Evolutionary conservation across 2,329 filamentous ascomycete species (phyloP), one percentile per base, ranked within the genome.

Genomic region (Thelonectria discophora): DNA sequence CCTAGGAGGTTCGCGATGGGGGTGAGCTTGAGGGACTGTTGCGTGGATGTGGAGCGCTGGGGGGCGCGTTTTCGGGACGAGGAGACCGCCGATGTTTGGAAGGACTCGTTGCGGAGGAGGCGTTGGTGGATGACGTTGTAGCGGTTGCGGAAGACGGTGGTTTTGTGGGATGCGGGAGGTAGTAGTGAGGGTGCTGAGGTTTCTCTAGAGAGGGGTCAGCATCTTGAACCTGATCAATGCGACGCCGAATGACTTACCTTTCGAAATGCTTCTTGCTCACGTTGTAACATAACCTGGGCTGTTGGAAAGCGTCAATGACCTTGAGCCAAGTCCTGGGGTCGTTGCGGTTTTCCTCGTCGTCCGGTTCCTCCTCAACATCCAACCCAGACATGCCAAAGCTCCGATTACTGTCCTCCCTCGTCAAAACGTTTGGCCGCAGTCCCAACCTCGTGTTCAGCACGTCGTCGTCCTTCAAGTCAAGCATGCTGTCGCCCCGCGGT

Each of bases 61-160:
- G 89, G 77, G 2, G 84, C 81, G n/a, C 78, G 77, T 52, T 80
- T 76, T 49, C 83, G 84, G 13, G 84, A 83, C 2, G 85, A 84
- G 8, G 90, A 86, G 57, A 97, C 88, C 18, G 90, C 84, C 1
- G 93, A 93, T 18, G 88, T 88, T 75, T 97, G 94, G 70, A 99
- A 99, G 18, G 92, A 89, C 76, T 97, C 93, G 74, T 97, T 97
- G 50, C 95, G 90, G 42, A 98, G 85, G 17, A 98, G 86, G 17
- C 95, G 89, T 76, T 98, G 94, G 75, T 97, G 91, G 52, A 98
- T 90, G 56, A 98, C 86, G 70, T 97, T 91, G 76, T 96, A 98
- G 65, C 94, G 87, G 75, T 97, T 94, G 66, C 93, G 88, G 78
- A 97, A 97, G 46, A 95, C 81, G 3, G 88, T 82, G 2, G 93